Conservation (phyloP, 2,329 filamentous ascomycete genomes). For the Sclerotinia subarctica region DNA sequence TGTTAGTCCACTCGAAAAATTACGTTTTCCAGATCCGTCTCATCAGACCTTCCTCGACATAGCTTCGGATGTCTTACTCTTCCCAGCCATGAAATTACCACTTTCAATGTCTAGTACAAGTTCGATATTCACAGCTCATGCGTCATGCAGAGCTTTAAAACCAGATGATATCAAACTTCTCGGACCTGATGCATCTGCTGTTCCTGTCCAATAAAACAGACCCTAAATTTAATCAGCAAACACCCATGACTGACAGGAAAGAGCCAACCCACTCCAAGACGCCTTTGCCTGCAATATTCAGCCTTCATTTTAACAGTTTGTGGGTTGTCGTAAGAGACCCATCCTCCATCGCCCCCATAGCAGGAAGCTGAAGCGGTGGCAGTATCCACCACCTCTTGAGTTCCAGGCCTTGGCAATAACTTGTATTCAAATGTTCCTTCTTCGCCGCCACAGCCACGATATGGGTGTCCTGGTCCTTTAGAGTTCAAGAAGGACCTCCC, state of each 20-base stretch:
- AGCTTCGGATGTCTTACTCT: background rate
- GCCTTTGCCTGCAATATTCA: slow-evolving; percentile 66
- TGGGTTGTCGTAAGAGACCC: slow-evolving; percentile 76
- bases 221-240: slow-evolving; percentile 46
- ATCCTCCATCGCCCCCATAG: slow-evolving; percentile 69
- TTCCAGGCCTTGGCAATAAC: slow-evolving; percentile 59
- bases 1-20: background rate
- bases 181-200: slow-evolving; percentile 61
- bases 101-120: background rate
- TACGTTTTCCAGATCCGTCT: background rate
- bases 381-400: slow-evolving; percentile 66
- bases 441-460: slow-evolving; percentile 53
- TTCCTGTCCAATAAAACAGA: slow-evolving; percentile 80
- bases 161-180: slow-evolving; percentile 58
- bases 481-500: slow-evolving; percentile 71
- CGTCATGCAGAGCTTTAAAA: slow-evolving; percentile 53
- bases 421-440: slow-evolving; percentile 73
- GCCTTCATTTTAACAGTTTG: slow-evolving; percentile 75
- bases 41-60: background rate
- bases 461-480: slow-evolving; percentile 61
- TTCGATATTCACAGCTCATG: background rate
- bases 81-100: background rate
- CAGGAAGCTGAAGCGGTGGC: slow-evolving; percentile 68
- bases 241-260: background rate
- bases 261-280: slow-evolving; percentile 53